Base-by-base conservation (phyloP, 371 early-diverging fungal genomes). In the Mucor saturninus region DNA sequence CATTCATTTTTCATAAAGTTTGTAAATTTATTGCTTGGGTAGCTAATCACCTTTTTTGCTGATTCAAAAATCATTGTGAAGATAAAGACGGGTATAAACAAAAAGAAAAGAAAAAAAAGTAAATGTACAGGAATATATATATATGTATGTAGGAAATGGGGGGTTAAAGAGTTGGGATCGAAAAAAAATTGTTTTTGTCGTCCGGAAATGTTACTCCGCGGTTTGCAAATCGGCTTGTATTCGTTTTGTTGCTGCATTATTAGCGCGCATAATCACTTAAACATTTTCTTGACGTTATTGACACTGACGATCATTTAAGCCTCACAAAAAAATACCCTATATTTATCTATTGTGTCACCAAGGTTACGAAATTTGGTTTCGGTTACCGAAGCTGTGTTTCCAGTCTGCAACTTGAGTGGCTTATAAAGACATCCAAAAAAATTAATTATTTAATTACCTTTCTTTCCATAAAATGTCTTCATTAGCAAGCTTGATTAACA, bases 401-500 rank as follows among this genome's bases (percentile, higher is more conserved):
- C 21, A 21, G 21, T 21, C 15, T 46, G 21, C 21, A 4, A 54
- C 35, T 54, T 32, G 54, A 15, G 35, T 54, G 4, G 39, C 35
- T 54, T 10, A 38, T 26, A 46, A 46, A 8, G 21, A 21, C 8
- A n/a, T 3, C 5, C 5, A 46, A 46, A 46, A 46, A 46, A 46
- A 46, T 21, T 21, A 46, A 46, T 21, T 46, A 21, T 51, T 43
- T 38, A 29, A 51, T 37, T 59, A 26, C 32, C 52, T 29, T 45
- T 49, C 35, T 38, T 40, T 14, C 8, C 39, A 39, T 45, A 52
- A 6, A 35, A 72, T 76, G 76, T 67, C 72, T 13, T 75, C 75
- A 14, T 61, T 79, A 50, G 76, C 79, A 30, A 74, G 59, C 28
- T 62, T 79, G 13, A 79, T 79, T 31, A 74, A 49, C 35, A 79